Evolutionary conservation across 176 grass and related monocot species (phyloP).

Genomic region (Carex pumila): DNA sequence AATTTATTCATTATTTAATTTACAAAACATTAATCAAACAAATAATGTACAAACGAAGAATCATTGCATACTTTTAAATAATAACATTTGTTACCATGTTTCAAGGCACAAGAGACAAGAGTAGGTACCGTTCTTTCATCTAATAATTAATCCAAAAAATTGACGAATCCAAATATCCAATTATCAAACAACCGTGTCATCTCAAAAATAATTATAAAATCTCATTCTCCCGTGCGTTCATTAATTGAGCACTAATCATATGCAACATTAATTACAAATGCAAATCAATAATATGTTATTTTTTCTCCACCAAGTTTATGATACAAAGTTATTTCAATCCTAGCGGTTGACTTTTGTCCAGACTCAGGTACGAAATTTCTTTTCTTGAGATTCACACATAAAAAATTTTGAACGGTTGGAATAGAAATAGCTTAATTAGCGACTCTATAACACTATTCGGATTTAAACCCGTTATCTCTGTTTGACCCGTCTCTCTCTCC

Average conservation of each 20-base stretch:
- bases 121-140: background rate
- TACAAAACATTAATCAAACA: background rate
- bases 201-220: background rate
- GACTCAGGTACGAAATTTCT: no score
- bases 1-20: background rate
- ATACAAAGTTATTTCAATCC: background rate
- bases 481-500: no score
- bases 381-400: no score
- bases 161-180: background rate
- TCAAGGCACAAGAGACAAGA: background rate
- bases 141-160: background rate
- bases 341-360: no score
- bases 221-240: background rate
- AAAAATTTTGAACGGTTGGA: no score
- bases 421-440: no score
- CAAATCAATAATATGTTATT: background rate
- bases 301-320: background rate
- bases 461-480: no score
- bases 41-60: background rate
- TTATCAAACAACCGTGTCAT: background rate
- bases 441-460: no score
- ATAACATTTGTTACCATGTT: background rate
- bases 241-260: background rate
- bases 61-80: background rate
- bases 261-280: background rate